Conservation (phyloP, 73 alveolate species). For the Blepharisma japonicum region DNA sequence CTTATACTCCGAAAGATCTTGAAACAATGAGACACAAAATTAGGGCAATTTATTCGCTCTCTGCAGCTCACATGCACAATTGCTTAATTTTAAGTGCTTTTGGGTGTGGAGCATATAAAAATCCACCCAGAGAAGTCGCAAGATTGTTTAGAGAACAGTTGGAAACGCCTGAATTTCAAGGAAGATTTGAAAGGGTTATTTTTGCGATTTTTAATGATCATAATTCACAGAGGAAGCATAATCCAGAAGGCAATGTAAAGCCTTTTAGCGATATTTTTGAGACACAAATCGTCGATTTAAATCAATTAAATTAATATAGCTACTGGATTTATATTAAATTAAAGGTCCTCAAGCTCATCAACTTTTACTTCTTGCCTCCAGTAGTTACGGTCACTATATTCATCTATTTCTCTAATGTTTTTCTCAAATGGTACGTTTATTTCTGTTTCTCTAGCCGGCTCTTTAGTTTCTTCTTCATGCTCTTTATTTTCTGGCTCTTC, state of each 20-base stretch:
- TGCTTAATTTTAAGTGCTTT: conserved; percentile 12
- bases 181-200: conserved; percentile 10
- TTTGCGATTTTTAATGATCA: conserved; percentile 18
- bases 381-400: too few relatives aligned
- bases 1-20: neutral
- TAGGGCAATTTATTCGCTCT: neutral
- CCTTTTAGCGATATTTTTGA: neutral
- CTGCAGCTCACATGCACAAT: neutral
- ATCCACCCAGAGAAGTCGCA: conserved; percentile 4
- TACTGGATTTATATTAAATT: too few relatives aligned
- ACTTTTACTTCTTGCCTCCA: too few relatives aligned
- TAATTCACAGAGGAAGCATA: neutral
- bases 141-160: neutral
- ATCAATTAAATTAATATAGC: too few relatives aligned
- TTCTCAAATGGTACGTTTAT: too few relatives aligned
- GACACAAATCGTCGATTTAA: neutral
- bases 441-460: too few relatives aligned
- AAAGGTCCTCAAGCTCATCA: too few relatives aligned
- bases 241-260: neutral
- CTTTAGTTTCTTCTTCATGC: too few relatives aligned
- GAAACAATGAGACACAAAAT: conserved; percentile 13
- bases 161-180: neutral
- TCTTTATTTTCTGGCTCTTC: too few relatives aligned
- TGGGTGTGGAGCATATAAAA: conserved; percentile 27
- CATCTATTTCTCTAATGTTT: too few relatives aligned